Evolutionary conservation across 768 basidiomycete genomes (phyloP).

Genomic region (Boletus bicolor): DNA sequence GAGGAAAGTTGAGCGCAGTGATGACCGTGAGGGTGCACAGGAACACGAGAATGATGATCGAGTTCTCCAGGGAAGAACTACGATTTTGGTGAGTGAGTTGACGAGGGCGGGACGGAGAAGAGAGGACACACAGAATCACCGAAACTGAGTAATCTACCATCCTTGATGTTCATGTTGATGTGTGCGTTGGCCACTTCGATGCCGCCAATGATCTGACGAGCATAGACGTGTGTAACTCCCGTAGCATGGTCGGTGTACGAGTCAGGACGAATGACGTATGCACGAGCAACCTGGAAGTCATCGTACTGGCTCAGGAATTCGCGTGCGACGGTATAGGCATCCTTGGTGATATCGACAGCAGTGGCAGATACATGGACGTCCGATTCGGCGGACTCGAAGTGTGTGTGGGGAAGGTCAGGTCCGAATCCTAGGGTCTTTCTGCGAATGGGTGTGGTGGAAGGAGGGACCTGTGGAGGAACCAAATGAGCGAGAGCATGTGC

Average conservation of each 20-base stretch:
- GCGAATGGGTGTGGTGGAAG: constrained; percentile 8
- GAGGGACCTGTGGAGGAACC: constrained; percentile 9
- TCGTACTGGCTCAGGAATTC: constrained; percentile 50
- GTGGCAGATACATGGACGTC: constrained; percentile 31
- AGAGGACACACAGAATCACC: constrained; percentile 70
- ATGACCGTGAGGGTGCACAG: constrained; percentile 48
- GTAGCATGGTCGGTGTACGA: constrained; percentile 86
- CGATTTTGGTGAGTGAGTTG: constrained; percentile 6
- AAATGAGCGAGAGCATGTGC: constrained; percentile 51
- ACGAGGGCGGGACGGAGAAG: background rate
- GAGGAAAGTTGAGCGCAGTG: constrained; percentile 47
- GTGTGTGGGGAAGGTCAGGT: constrained; percentile 70
- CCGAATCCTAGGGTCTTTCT: constrained; percentile 93
- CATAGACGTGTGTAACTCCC: constrained; percentile 85
- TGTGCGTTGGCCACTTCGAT: constrained; percentile 88
- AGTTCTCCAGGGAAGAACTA: constrained; percentile 75
- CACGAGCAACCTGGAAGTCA: constrained; percentile 32
- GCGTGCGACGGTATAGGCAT: constrained; percentile 61
- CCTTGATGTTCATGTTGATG: constrained; percentile 89
- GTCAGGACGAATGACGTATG: constrained; percentile 69
- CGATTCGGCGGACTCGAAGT: constrained; percentile 47
- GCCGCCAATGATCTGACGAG: constrained; percentile 79
- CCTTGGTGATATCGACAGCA: constrained; percentile 38
- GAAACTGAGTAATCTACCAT: constrained; percentile 81
- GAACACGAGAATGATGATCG: constrained; percentile 25